A percentile compares a stretch with the other conserved stretches of the same genome.
These are phyloP conservation scores for Fusarium brevicatenulatum DNA, from an alignment of 2,329 filamentous ascomycete species.

Conservation along the genomic window DNA sequence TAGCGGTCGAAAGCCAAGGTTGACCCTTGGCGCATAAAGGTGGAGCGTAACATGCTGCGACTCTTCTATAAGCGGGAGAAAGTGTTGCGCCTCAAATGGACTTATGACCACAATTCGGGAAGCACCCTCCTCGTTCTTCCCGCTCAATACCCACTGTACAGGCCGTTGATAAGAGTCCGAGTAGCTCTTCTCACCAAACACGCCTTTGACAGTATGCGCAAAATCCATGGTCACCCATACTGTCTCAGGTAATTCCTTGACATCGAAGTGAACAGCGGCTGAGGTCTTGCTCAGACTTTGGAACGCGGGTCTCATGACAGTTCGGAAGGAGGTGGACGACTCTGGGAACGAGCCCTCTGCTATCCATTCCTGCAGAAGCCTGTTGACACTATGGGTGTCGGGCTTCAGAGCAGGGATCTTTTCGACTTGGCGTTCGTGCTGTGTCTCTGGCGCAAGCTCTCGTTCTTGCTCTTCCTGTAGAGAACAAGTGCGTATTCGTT, in stretches of 20 bases:
- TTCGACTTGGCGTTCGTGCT: constrained; percentile 67
- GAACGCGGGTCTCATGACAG: constrained; percentile 30
- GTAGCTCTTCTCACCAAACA: neutral
- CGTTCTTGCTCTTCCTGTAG: constrained; percentile 75
- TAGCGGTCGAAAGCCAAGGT: constrained; percentile 38
- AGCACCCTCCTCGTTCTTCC: neutral
- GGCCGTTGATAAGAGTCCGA: constrained; percentile 39
- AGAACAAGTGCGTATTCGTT: constrained; percentile 10
- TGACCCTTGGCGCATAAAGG: constrained; percentile 60
- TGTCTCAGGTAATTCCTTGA: constrained; percentile 15
- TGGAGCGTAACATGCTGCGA: constrained; percentile 54
- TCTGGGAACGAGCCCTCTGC: neutral
- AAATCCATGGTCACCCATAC: constrained; percentile 39
- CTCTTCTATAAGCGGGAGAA: constrained; percentile 54
- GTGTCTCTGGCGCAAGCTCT: constrained; percentile 72
- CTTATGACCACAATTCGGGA: constrained; percentile 55
- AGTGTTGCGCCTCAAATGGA: constrained; percentile 66
- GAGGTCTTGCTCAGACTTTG: constrained; percentile 17
- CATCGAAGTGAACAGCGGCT: constrained; percentile 26
- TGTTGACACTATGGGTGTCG: constrained; percentile 54
- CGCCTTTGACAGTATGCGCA: constrained; percentile 3
- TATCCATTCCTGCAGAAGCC: constrained; percentile 48
- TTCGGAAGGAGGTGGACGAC: neutral
- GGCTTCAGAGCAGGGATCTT: constrained; percentile 53
- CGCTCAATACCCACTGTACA: constrained; percentile 39